Evolutionary conservation across 2,329 filamentous ascomycete species (phyloP).

Genomic region (Exophiala sp.): DNA sequence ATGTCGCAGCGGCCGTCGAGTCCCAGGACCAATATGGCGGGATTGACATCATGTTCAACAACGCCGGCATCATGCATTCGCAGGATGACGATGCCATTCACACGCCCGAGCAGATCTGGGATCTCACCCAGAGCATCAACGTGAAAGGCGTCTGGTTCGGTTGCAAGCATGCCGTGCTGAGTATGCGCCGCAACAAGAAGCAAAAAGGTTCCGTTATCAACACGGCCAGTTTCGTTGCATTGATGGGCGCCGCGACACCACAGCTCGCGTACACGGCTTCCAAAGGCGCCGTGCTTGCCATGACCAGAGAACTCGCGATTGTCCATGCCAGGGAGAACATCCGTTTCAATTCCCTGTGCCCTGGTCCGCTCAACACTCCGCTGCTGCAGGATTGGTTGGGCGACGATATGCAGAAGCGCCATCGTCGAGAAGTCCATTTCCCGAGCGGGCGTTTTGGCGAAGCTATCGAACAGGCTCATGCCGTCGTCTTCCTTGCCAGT

Average conservation of each 20-base stretch:
- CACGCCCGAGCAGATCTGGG: slow-evolving; percentile 88
- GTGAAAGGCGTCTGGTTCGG: slow-evolving; percentile 98
- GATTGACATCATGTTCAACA: slow-evolving; percentile 91
- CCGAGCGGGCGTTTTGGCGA: slow-evolving; percentile 83
- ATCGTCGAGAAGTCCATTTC: slow-evolving; percentile 82
- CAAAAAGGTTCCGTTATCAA: slow-evolving; percentile 52
- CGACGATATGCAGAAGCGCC: slow-evolving; percentile 73
- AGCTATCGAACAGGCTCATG: slow-evolving; percentile 88
- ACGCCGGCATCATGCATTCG: slow-evolving; percentile 93
- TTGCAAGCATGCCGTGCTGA: slow-evolving; percentile 81
- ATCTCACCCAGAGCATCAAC: slow-evolving; percentile 87
- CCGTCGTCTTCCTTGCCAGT: slow-evolving; percentile 77
- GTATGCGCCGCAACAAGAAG: slow-evolving; percentile 75
- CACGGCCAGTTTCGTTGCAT: slow-evolving; percentile 28
- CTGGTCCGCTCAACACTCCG: slow-evolving; percentile 85
- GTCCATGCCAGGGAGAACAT: slow-evolving; percentile 81
- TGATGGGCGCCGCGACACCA: slow-evolving; percentile 28
- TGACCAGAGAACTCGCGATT: slow-evolving; percentile 86
- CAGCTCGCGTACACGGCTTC: slow-evolving; percentile 74
- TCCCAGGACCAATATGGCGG: slow-evolving; percentile 77
- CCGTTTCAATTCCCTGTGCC: slow-evolving; percentile 86
- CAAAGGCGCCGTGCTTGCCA: slow-evolving; percentile 84
- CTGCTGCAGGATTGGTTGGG: slow-evolving; percentile 90
- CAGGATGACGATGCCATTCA: slow-evolving; percentile 72
- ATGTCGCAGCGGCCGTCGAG: slow-evolving; percentile 69